Base-by-base conservation (phyloP, 2,329 filamentous ascomycete genomes). In the Bretziella fagacearum region DNA sequence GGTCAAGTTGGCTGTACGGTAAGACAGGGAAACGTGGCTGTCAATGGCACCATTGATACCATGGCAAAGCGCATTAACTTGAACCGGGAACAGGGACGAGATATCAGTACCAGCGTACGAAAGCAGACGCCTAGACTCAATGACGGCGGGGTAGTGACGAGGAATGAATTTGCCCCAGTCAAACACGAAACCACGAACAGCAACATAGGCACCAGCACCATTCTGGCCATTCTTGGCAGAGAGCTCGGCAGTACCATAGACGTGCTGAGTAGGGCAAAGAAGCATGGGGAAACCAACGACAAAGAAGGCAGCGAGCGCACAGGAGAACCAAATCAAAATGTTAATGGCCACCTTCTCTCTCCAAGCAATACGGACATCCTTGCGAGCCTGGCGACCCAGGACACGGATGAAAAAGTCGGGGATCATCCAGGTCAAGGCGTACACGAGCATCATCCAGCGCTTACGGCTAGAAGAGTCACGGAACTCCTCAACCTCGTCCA, bases 311-410 rank as follows among this genome's bases (percentile, higher is more conserved):
- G 84, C 77, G 42, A 83, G 63, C 13, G 65, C 67, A 64, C 89
- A 96, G 59, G 73, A 75, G 49, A 89, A 66, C 91, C 93, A 98
- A 59, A 98, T 98, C 58, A 96, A 73, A 61, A 98, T 70, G 67
- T 98, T 98, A 71, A 98, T 98, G 46, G 91, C 89, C 50, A 98
- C 62, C 69, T 98, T 98, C 62, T 98, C 91, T 58, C 91, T 74
- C 91, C 91, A 98, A 1, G 91, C 91, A 60, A 82, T 71, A 20
- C 87, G 82, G 6, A 98, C 77, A 60, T 98, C 91, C 59, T 93
- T 93, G 52, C 91, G 83, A 51, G 81, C 74, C 81, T 95, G 95
- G 44, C 82, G 73, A 18, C 89, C 89, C 33, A 93, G 52, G 55
- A 70, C 69, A 46, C 77, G 74, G 59, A 96, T 82, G 36, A 80